phyloP scores from a whole-genome alignment of 768 basidiomycete species.

The Termitomyces sp. region DNA sequence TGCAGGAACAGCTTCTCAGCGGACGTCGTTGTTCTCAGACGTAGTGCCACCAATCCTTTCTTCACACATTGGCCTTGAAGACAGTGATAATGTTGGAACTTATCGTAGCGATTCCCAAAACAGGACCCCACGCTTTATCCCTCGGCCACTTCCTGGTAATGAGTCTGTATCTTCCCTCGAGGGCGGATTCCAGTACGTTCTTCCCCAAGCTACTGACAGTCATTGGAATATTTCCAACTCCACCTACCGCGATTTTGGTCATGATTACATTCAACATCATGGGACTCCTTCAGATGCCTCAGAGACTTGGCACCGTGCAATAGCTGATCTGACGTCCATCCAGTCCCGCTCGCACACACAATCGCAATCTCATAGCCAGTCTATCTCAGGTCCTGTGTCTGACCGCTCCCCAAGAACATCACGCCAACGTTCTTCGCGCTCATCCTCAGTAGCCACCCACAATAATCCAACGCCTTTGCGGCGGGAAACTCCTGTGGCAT shows the following conservation, averaged over 20 bases:
- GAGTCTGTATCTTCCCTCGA: neutral
- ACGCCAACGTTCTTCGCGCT: neutral
- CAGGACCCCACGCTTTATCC: slow-evolving; percentile 4
- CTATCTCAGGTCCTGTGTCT: neutral
- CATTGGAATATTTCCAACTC: neutral
- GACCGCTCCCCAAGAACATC: slow-evolving; percentile 1
- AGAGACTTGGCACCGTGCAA: slow-evolving; percentile 1
- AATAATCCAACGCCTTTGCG: neutral
- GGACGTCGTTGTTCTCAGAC: slow-evolving; percentile 4
- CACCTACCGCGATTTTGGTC: neutral
- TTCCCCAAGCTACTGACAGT: neutral
- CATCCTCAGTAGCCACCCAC: neutral
- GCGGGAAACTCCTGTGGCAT: neutral
- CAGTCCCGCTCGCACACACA: neutral
- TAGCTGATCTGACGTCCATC: neutral
- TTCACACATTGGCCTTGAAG: neutral
- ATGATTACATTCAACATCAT: neutral
- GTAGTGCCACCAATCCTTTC: neutral
- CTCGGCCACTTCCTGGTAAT: neutral
- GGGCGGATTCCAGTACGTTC: neutral
- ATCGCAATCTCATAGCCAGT: neutral
- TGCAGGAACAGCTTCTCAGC: neutral
- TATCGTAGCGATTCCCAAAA: neutral
- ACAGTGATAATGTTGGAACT: neutral
- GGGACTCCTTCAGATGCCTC: neutral